Percentiles rank a stretch among this genome's conserved stretches.
phyloP scores from a whole-genome alignment of 169 alveolate genomes.

The Besnoitia besnoiti region DNA sequence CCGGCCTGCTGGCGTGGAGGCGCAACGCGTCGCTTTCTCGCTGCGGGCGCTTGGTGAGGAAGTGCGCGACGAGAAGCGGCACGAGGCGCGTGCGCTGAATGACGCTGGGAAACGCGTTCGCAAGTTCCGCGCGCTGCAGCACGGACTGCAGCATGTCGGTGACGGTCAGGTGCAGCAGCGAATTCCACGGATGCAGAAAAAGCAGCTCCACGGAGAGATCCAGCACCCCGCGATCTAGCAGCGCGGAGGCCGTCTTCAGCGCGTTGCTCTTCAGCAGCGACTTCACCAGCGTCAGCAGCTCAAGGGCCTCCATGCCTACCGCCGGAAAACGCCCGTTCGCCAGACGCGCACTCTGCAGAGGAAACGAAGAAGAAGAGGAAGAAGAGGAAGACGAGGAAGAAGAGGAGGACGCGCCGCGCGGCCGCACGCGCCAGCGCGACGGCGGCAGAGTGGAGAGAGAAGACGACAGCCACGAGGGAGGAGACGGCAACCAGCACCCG shows the following conservation, averaged over 20 bases:
- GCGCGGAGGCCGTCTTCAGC: neutral
- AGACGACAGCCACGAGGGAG: neutral
- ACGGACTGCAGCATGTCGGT: conserved; percentile 4
- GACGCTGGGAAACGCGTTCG: neutral
- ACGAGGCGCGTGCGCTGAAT: neutral
- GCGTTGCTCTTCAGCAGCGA: conserved; percentile 10
- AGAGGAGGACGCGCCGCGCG: neutral
- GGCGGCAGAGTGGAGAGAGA: neutral
- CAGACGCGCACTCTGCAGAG: neutral
- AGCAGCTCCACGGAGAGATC: conserved; percentile 19
- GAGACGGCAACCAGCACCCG: too few relatives aligned
- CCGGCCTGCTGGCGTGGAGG: too few relatives aligned
- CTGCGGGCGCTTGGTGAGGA: neutral
- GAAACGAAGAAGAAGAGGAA: neutral
- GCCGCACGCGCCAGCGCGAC: too few relatives aligned
- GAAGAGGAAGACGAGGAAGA: neutral
- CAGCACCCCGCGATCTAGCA: conserved; percentile 3
- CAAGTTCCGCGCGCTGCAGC: neutral
- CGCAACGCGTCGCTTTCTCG: neutral
- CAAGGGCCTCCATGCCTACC: conserved; percentile 33
- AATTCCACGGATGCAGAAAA: conserved; percentile 30
- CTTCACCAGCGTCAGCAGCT: conserved; percentile 38
- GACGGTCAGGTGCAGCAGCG: conserved; percentile 37
- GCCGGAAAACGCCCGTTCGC: conserved; percentile 13
- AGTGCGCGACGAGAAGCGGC: neutral